Evolutionary conservation across 768 basidiomycete species (phyloP).

Genomic region (Leucocoprinus sp.): DNA sequence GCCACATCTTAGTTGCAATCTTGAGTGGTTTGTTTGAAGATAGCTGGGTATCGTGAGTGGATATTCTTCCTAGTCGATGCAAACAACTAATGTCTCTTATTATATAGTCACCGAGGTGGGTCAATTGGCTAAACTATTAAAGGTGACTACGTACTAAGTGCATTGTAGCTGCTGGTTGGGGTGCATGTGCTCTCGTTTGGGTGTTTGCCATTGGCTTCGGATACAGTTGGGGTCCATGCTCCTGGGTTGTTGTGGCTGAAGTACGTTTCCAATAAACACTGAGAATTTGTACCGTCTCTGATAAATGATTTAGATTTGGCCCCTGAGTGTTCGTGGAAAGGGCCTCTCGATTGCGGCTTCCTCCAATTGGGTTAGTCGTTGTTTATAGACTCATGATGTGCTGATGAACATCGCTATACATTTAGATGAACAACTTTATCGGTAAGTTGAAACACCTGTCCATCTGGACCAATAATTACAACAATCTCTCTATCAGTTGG

Average conservation of each 20-base stretch:
- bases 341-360: conserved; percentile 69
- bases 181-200: conserved; percentile 63
- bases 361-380: conserved; percentile 55
- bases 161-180: conserved; percentile 58
- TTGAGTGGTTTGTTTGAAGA: conserved; percentile 52
- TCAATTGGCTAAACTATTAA: conserved; percentile 13
- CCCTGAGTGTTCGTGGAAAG: conserved; percentile 65
- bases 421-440: conserved; percentile 72
- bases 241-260: conserved; percentile 74
- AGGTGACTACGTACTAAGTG: not conserved
- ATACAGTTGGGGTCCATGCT: conserved; percentile 73
- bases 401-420: not conserved
- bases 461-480: not conserved
- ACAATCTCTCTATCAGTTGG: conserved; percentile 30
- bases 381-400: not conserved
- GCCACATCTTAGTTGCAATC: conserved; percentile 64
- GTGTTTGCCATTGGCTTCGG: conserved; percentile 70
- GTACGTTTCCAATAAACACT: conserved; percentile 19
- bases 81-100: conserved; percentile 5
- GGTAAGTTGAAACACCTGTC: conserved; percentile 25
- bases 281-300: not conserved
- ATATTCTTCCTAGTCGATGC: not conserved
- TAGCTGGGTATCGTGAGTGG: conserved; percentile 40
- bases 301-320: conserved; percentile 41
- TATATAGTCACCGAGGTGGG: conserved; percentile 25